phyloP scores from a whole-genome alignment of 345 rosid species.

The Populus pruinosa region DNA sequence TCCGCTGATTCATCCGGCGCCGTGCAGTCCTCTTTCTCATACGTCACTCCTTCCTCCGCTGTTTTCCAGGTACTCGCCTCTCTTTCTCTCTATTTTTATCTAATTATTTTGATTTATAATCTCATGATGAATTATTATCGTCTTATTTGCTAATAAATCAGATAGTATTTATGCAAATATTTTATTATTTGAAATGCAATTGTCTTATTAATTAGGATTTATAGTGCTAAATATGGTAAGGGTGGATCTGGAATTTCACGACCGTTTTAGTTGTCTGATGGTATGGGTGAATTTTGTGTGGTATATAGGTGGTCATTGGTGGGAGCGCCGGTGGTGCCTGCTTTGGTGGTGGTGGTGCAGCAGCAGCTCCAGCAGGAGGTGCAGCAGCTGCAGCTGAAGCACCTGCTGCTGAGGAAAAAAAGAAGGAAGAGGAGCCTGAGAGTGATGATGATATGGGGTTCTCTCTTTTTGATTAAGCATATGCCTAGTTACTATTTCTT shows the following conservation, averaged over 20 bases:
- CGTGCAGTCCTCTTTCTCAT: constrained; percentile 78
- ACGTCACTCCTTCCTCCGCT: constrained; percentile 64
- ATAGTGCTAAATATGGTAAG: neutral
- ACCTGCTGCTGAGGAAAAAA: constrained; percentile 20
- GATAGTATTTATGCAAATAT: neutral
- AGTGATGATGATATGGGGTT: constrained; percentile 24
- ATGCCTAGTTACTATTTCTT: neutral
- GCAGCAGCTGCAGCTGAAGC: constrained; percentile 10
- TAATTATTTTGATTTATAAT: neutral
- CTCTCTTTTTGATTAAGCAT: constrained; percentile 16
- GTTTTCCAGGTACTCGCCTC: constrained; percentile 58
- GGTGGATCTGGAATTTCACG: neutral
- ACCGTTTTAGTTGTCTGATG: neutral
- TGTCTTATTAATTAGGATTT: neutral
- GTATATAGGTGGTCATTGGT: constrained; percentile 21
- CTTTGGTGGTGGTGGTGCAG: constrained; percentile 13
- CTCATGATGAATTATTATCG: neutral
- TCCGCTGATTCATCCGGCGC: constrained; percentile 65
- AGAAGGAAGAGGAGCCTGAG: constrained; percentile 18
- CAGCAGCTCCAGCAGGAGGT: constrained; percentile 12
- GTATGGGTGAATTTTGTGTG: neutral
- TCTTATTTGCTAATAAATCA: neutral
- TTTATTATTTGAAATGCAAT: neutral
- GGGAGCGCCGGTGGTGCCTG: constrained; percentile 16
- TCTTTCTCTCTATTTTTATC: neutral